Base-by-base conservation (phyloP, 306 rosid genomes). In the Vigna hirtella region DNA sequence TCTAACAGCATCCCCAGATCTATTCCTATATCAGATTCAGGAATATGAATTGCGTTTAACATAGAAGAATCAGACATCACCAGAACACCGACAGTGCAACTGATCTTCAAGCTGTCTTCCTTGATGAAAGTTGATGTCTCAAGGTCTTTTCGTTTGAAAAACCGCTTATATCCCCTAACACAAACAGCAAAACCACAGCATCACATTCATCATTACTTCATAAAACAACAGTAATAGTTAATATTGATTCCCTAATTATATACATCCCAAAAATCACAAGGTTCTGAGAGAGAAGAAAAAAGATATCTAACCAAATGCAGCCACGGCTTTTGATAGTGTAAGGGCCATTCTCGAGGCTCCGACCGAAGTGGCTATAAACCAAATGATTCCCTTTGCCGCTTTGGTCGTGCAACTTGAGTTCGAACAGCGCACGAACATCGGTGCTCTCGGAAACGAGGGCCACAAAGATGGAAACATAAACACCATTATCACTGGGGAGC, bases 61-160 rank as follows among this genome's bases (percentile, higher is more conserved):
- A 87, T 89, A 5, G 98, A 87, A 72, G 91, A 85, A 83, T 88
- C 97, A 32, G 99, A 89, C 66, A 45, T 12, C 15, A 89, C 91
- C 66, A 93, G 94, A 70, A 95, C 98, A 10, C 98, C 99, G 79
- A 95, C 97, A 49, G 96, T 92, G 83, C 98, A 92, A 79, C 92
- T 92, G 66, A 94, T 94, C 86, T 87, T 92, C 90, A 94, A 85
- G 86, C 97, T 89, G 78, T 95, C 97, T 77, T 94, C 96, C 84
- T 94, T 92, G 3, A 94, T 89, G 65, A 84, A 94, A 48, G 84
- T 81, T 0, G 97, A 92, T 0, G 87, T 76, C 80, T 94, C 98
- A 4, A 94, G 98, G 63, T 86, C 78, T 40, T 89, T 84, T 51
- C 97, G 88, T 64, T 91, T 85, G 84, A 89, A 90, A 80, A 90